Conservation (phyloP, 2,329 filamentous ascomycete genomes). For the Fusarium xyrophilum region DNA sequence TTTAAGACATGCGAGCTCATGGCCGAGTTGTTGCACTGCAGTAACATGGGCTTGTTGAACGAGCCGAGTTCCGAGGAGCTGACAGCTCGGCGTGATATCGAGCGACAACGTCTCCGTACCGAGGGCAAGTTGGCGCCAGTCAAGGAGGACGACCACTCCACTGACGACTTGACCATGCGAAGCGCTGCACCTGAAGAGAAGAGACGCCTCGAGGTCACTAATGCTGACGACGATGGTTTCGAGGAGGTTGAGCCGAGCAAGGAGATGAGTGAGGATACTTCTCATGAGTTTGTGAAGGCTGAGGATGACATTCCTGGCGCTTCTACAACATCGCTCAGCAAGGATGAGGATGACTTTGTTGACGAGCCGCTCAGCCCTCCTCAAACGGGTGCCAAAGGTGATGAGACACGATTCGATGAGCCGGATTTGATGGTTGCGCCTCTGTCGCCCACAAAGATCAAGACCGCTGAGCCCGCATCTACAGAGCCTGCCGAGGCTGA, state of each 20-base stretch:
- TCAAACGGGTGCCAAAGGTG: constrained; percentile 65
- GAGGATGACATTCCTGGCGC: constrained; percentile 57
- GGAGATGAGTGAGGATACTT: constrained; percentile 75
- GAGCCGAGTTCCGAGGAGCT: constrained; percentile 89
- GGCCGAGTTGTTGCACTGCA: constrained; percentile 96
- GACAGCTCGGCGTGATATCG: constrained; percentile 78
- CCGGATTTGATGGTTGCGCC: constrained; percentile 64
- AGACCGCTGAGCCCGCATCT: constrained; percentile 37
- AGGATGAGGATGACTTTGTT: constrained; percentile 76
- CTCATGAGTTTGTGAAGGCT: constrained; percentile 71
- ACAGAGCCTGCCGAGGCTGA: constrained; percentile 27
- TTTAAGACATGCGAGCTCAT: constrained; percentile 99
- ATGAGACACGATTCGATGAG: constrained; percentile 61
- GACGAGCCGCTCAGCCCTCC: constrained; percentile 78
- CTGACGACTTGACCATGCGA: constrained; percentile 69
- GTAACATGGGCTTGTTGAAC: constrained; percentile 97
- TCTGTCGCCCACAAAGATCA: constrained; percentile 58
- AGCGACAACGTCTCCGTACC: constrained; percentile 78
- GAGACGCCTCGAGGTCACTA: constrained; percentile 78
- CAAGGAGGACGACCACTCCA: constrained; percentile 49
- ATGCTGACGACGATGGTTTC: constrained; percentile 87
- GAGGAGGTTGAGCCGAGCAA: constrained; percentile 80
- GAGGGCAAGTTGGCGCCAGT: constrained; percentile 72
- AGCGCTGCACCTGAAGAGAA: constrained; percentile 64
- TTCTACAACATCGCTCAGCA: constrained; percentile 47